Evolutionary conservation across 2,329 filamentous ascomycete genomes (phyloP).

Genomic region (Sclerotinia nivalis): DNA sequence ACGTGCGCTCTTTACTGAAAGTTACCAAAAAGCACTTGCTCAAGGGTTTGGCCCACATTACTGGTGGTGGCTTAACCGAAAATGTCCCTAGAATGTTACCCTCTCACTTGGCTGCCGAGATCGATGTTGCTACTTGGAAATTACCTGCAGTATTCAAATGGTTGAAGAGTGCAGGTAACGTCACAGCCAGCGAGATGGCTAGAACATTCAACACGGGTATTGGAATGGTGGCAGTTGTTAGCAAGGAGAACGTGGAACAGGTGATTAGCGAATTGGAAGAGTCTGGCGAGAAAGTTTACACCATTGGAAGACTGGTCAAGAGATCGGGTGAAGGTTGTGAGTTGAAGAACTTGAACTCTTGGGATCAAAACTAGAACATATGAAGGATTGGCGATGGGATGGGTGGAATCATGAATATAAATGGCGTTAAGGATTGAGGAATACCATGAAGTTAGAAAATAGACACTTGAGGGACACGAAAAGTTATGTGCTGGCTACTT

Average conservation of each 20-base stretch:
- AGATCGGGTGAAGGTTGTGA: slow-evolving; percentile 61
- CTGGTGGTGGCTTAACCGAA: slow-evolving; percentile 87
- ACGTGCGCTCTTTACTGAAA: slow-evolving; percentile 78
- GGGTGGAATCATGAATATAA: not conserved
- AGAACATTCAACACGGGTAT: slow-evolving; percentile 93
- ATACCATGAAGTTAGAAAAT: slow-evolving; percentile 15
- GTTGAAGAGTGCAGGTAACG: slow-evolving; percentile 73
- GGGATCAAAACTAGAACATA: slow-evolving; percentile 31
- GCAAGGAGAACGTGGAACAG: slow-evolving; percentile 59
- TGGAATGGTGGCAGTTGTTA: slow-evolving; percentile 89
- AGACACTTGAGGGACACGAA: not conserved
- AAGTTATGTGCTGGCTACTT: not conserved
- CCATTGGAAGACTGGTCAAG: slow-evolving; percentile 69
- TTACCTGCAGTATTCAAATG: slow-evolving; percentile 81
- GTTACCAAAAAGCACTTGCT: slow-evolving; percentile 64
- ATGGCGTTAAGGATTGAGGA: slow-evolving; percentile 13
- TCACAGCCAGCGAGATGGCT: slow-evolving; percentile 78
- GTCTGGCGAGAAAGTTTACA: slow-evolving; percentile 74
- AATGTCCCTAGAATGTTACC: slow-evolving; percentile 96
- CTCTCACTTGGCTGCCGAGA: slow-evolving; percentile 70
- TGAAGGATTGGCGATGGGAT: not conserved
- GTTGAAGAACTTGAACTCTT: slow-evolving; percentile 54
- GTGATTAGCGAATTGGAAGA: slow-evolving; percentile 61
- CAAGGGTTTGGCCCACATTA: slow-evolving; percentile 96
- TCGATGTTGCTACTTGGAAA: slow-evolving; percentile 75